phyloP scores from a whole-genome alignment of 257 asterid genomes.

The Anisodus acutangulus region DNA sequence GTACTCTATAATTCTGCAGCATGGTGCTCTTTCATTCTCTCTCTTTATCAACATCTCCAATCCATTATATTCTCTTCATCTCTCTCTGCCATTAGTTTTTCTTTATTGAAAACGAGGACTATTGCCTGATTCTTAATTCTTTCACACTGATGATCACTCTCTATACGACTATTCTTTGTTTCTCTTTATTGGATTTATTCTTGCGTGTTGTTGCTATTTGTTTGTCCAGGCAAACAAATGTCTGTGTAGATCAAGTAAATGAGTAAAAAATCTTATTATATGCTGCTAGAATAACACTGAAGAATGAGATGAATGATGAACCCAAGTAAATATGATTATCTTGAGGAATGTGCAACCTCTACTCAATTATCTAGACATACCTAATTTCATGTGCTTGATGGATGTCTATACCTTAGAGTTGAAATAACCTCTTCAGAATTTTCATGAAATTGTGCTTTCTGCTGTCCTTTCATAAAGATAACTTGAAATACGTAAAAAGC shows the following conservation, averaged over 20 bases:
- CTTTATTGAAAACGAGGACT: not conserved
- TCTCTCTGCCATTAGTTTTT: not conserved
- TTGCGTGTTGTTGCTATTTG: not conserved
- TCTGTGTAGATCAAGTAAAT: not conserved
- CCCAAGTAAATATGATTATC: not conserved
- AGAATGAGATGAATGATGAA: too few relatives aligned
- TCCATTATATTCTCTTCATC: not conserved
- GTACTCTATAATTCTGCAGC: not conserved
- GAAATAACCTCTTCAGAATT: not conserved
- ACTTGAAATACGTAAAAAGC: not conserved
- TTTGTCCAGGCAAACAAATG: not conserved
- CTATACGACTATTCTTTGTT: not conserved
- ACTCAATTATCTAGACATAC: not conserved
- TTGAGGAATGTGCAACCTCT: not conserved
- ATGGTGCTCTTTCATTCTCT: not conserved
- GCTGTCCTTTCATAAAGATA: not conserved
- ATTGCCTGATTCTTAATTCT: not conserved
- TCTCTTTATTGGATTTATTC: not conserved
- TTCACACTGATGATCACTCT: not conserved
- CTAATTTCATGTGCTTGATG: not conserved
- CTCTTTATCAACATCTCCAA: not conserved
- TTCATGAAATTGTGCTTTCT: not conserved
- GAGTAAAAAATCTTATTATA: too few relatives aligned
- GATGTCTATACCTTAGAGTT: not conserved
- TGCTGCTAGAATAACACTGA: too few relatives aligned